Evolutionary conservation across 768 basidiomycete genomes (phyloP).

Genomic region (Mycena rebaudengoi): DNA sequence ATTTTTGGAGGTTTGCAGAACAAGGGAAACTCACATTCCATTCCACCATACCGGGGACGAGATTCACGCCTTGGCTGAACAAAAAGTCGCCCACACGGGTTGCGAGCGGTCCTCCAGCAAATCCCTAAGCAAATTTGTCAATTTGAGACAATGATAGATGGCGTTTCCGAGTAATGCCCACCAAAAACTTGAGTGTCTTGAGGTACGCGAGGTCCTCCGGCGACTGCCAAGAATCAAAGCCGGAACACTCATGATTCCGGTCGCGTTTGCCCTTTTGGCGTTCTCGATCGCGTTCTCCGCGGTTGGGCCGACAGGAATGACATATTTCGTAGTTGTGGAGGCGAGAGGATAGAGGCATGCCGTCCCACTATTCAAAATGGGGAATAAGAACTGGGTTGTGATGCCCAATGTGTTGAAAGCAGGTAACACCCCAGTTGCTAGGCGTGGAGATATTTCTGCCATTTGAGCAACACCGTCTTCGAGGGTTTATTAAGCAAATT

Average conservation of each 20-base stretch:
- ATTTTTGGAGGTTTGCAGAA: too few species aligned
- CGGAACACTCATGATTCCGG: constrained; percentile 46
- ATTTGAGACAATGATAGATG: background rate
- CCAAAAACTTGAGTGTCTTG: constrained; percentile 34
- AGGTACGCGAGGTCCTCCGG: constrained; percentile 37
- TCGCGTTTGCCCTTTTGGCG: constrained; percentile 35
- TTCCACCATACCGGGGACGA: constrained; percentile 48
- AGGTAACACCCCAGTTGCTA: constrained; percentile 36
- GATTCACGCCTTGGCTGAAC: constrained; percentile 42
- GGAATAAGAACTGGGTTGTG: constrained; percentile 37
- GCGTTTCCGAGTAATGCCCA: constrained; percentile 27
- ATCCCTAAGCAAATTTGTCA: constrained; percentile 33
- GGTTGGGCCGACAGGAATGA: constrained; percentile 46
- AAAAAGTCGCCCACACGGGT: constrained; percentile 45
- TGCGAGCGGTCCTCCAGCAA: constrained; percentile 46
- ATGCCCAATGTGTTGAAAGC: constrained; percentile 50
- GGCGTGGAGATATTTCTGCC: constrained; percentile 4
- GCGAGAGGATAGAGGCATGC: constrained; percentile 44
- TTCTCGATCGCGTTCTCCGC: constrained; percentile 49
- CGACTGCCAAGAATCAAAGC: constrained; percentile 50
- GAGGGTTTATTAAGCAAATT: background rate
- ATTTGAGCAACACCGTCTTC: background rate
- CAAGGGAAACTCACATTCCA: constrained; percentile 35
- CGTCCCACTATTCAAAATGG: constrained; percentile 35
- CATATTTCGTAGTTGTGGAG: constrained; percentile 22